A percentile compares a stretch with the other conserved stretches of the same genome.
Evolutionary conservation across 306 rosid species (phyloP).

Genomic region (Ceratonia siliqua): DNA sequence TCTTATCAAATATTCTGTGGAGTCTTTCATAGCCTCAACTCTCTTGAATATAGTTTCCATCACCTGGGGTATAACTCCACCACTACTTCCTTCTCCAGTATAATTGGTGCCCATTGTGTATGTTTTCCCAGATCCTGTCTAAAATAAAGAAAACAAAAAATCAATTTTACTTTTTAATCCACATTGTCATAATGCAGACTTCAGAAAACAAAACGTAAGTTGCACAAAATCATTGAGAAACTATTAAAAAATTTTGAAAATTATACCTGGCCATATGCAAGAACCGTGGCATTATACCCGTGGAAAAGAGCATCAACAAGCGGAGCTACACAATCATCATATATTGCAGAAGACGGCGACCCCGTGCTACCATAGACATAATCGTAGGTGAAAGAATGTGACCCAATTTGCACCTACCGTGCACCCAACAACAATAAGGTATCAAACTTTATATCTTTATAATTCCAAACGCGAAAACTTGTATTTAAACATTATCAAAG

Average conservation of each 20-base stretch:
- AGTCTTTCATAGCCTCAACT: constrained; percentile 50
- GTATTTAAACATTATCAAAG: background rate
- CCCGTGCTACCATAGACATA: constrained; percentile 66
- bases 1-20: constrained; percentile 72
- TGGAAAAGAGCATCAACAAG: constrained; percentile 80
- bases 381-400: constrained; percentile 86
- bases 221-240: background rate
- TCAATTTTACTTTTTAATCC: background rate
- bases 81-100: constrained; percentile 58
- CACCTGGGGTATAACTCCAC: constrained; percentile 81
- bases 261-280: constrained; percentile 94
- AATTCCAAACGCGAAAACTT: background rate
- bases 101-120: constrained; percentile 82
- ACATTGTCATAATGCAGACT: background rate
- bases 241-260: background rate
- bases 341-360: constrained; percentile 51
- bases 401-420: constrained; percentile 79
- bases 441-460: background rate
- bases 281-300: constrained; percentile 95
- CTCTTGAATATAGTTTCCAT: constrained; percentile 69
- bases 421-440: background rate
- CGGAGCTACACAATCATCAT: constrained; percentile 85
- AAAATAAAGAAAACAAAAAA: constrained; percentile 21
- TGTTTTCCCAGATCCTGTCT: constrained; percentile 98
- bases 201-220: background rate